These are phyloP conservation scores for Xylaria flabelliformis DNA, from an alignment of 495 filamentous ascomycete genomes.

Conservation along the genomic window DNA sequence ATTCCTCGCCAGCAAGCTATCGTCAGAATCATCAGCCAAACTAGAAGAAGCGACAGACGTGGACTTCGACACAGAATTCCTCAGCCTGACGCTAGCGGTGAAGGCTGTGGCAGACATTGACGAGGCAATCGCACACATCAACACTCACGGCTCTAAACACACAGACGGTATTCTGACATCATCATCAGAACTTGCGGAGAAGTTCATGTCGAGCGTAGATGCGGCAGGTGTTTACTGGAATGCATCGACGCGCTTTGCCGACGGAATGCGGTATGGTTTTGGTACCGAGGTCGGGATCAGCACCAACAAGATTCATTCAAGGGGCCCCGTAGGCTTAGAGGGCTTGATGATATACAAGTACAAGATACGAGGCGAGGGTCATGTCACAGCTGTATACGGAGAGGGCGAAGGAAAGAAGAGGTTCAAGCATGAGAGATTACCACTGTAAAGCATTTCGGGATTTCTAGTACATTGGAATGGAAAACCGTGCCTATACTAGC, in stretches of 20 bases:
- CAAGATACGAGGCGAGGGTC: constrained; percentile 79
- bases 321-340: constrained; percentile 92
- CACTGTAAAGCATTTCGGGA: constrained; percentile 36
- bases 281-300: constrained; percentile 98
- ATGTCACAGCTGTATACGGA: constrained; percentile 75
- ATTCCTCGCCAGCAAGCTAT: constrained; percentile 56
- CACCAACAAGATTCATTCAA: constrained; percentile 96
- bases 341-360: constrained; percentile 98
- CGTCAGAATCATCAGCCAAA: constrained; percentile 40
- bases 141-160: constrained; percentile 89
- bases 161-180: constrained; percentile 89
- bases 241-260: constrained; percentile 89
- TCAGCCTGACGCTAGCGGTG: constrained; percentile 82
- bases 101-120: constrained; percentile 74
- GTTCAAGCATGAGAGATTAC: constrained; percentile 73
- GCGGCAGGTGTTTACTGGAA: constrained; percentile 97
- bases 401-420: constrained; percentile 68
- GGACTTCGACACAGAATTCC: constrained; percentile 90
- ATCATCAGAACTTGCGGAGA: constrained; percentile 66
- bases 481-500: neutral
- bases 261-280: constrained; percentile 96
- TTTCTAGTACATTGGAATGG: neutral
- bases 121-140: constrained; percentile 86
- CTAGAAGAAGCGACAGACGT: constrained; percentile 67
- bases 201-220: constrained; percentile 84